Evolutionary conservation across 371 early-diverging fungal genomes (phyloP), one percentile per base, ranked within the genome.

Genomic region (Dentiscutata heterogama): DNA sequence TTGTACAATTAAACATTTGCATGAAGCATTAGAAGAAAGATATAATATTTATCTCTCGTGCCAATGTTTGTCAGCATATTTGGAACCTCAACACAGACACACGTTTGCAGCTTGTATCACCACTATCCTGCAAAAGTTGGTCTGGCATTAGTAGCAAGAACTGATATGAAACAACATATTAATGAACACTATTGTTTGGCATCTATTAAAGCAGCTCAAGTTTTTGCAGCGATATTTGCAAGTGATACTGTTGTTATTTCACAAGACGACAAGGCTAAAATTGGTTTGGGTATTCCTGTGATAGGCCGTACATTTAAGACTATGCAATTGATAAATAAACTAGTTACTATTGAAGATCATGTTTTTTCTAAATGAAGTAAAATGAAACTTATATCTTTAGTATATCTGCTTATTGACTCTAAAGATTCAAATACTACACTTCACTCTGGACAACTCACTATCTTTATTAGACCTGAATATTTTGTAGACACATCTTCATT

Each of bases 251-350:
- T 46, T 4, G 0, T 70, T 35, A 70, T 70, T 8, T 70, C 3
- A 3, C 18, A 70, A 42, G 39, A 70, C 20, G n/a, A 70, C 39
- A 70, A 70, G 29, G 42, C 70, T 11, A 70, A 70, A 51, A 51
- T 51, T 51, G 14, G 51, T 61, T 61, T 61, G 27, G 63, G 63
- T 25, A 61, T 61, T 61, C 5, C 63, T 25, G 63, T 27, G 27
- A 10, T 61, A 27, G 63, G 63, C 29, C 5, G 2, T 61, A 61
- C 6, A 10, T 61, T 61, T 61, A 25, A 22, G 14, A 25, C 27
- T 11, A 29, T 61, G 2, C 1, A 61, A 61, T 61, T 10, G 8
- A 8, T 25, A 61, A 61, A 61, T 61, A 2, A 61, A 61, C 63
- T 2, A 27, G 63, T 61, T 25, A 25, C 27, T 27, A 27, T 22